Base-by-base conservation (phyloP, 805 yeast genomes). In the Brettanomyces bruxellensis region DNA sequence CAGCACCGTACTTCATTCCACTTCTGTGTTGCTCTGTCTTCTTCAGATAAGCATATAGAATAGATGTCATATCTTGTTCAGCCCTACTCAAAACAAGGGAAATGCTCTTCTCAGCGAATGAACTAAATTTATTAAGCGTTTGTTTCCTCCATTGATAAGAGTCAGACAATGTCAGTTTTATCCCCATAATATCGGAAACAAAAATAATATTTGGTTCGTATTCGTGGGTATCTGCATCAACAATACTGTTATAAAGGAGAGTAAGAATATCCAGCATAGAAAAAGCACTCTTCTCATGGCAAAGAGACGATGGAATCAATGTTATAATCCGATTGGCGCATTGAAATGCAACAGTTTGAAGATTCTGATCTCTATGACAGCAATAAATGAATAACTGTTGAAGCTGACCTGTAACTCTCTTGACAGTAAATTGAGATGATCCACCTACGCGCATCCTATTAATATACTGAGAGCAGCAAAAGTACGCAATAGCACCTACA, bases 181-280 rank as follows among this genome's bases (percentile, higher is more conserved):
- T 73, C 6, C 76, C 76, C n/a, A 67, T 62, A 22, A 59, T 53
- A 9, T 59, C 44, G 0, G 79, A 66, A 22, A 53, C 54, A 57
- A 83, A 90, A 35, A 73, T 74, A 34, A 83, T 79, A n/a, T 80
- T 75, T 3, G 98, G 98, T 48, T 85, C 87, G 60, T 87, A 91
- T 61, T 79, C 87, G 59, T 85, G 84, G 18, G 81, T 76, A 51
- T 86, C 95, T 5, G 90, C 88, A 62, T 90, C 96, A 38, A 82
- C 69, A 38, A 87, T 76, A 66, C 95, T 82, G 50, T 84, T 83
- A 64, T 86, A 87, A 43, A 91, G 65, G 38, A 88, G 68, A 1
- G 86, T 78, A 57, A 95, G 69, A 47, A 91, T 71, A 60, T 95
- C 99, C 50, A 93, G 71, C 48, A 91, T 65, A 0, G 95, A 76